Base-by-base conservation (phyloP, 352 stramenopile genomes). In the Saprolegnia diclina region DNA sequence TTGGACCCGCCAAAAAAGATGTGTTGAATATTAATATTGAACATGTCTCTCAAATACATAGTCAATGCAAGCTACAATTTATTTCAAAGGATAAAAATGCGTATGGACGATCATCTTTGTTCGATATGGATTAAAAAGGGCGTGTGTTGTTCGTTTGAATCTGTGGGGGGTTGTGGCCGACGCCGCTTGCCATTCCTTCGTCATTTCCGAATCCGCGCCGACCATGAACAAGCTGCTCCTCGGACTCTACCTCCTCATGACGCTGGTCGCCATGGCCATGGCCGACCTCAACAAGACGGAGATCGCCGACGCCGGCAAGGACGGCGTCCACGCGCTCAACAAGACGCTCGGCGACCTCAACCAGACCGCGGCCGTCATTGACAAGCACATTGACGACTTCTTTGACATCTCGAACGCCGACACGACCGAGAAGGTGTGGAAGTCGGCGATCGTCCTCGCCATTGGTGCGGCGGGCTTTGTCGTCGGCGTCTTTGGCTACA, bases 401-500 rank as follows among this genome's bases (percentile, higher is more conserved):
- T 69, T 69, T 45, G 45, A 69, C 37, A 22, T 69, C 46, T 42
- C 24, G 16, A 22, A 69, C 32, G 63, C 22, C 53, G 53, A 52
- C 29, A 69, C 63, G 13, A 24, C 21, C n/a, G 63, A 69, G 52
- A 69, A 69, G 46, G 26, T 69, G 5, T 29, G 21, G 42, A 69
- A 69, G 46, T 69, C 22, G 22, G 71, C 85, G 1, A 77, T 85
- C 0, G 79, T 72, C n/a, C 64, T 80, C 5, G 85, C 83, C 0
- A 66, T 89, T 11, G 37, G 84, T 61, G 63, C 63, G 1, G 69
- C 80, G 10, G 85, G 85, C 10, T 64, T 61, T 0, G 45, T 79
- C 40, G 72, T 90, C 35, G 84, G 80, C 56, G 42, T 89, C 0
- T 71, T 74, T 0, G 85, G 85, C 35, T 87, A 90, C 53, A 74